A percentile compares a stretch with the other conserved stretches of the same genome.
Evolutionary conservation across 306 rosid species (phyloP).

Genomic region (Aeschynomene evenia): DNA sequence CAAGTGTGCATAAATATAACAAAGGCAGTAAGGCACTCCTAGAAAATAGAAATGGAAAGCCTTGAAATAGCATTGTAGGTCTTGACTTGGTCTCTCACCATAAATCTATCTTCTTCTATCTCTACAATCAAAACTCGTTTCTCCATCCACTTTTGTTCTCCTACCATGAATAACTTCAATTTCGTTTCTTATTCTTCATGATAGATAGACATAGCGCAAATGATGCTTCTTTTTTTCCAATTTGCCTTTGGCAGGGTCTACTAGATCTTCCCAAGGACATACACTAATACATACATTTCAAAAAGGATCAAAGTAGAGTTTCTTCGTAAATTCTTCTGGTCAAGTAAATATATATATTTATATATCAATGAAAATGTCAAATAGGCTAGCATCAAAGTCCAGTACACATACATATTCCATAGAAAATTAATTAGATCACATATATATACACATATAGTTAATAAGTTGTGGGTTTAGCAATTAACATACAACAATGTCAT

Average conservation of each 20-base stretch:
- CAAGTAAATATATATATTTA: no score
- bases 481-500: slow-evolving; percentile 44
- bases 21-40: slow-evolving; percentile 32
- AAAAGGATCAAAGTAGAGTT: background rate
- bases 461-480: background rate
- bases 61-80: slow-evolving; percentile 18
- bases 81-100: slow-evolving; percentile 49
- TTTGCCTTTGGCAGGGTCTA: background rate
- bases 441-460: background rate
- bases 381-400: background rate
- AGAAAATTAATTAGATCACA: background rate
- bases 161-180: slow-evolving; percentile 15
- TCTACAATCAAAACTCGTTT: background rate
- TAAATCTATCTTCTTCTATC: slow-evolving; percentile 25
- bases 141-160: background rate
- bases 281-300: background rate
- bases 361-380: background rate
- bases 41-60: slow-evolving; percentile 32
- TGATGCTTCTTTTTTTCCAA: background rate
- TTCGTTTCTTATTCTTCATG: background rate
- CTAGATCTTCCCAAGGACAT: background rate
- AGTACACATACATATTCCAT: background rate
- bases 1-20: no score
- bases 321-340: background rate
- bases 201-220: background rate